phyloP scores from a whole-genome alignment of 192 early-diverging fungal species.

The Linnemannia hyalina region DNA sequence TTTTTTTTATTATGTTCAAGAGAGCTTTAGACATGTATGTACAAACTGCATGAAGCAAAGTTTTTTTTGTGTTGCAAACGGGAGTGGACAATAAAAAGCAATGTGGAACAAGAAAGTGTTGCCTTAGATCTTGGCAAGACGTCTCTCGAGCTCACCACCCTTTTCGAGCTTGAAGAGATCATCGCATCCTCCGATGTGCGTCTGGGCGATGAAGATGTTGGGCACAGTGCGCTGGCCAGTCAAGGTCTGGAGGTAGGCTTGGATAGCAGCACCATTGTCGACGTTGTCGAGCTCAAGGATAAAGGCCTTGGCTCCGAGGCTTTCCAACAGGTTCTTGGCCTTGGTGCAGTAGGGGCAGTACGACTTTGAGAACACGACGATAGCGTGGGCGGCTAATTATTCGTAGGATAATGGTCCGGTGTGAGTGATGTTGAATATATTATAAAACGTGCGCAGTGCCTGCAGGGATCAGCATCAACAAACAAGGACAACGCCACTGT shows the following conservation, averaged over 20 bases:
- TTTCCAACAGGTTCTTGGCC: conserved; percentile 64
- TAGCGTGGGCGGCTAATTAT: conserved; percentile 57
- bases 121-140: conserved; percentile 56
- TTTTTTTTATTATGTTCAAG: too few species aligned
- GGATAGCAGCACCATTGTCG: conserved; percentile 68
- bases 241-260: conserved; percentile 65
- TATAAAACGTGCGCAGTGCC: not conserved
- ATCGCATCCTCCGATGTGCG: conserved; percentile 79
- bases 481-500: too few species aligned
- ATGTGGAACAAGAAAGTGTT: not conserved
- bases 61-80: too few species aligned
- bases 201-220: conserved; percentile 75
- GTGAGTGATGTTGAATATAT: not conserved
- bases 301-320: conserved; percentile 52
- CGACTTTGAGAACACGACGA: conserved; percentile 84
- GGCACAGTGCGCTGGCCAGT: conserved; percentile 82
- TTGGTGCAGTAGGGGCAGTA: conserved; percentile 77
- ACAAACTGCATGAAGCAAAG: too few species aligned
- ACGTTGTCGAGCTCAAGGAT: conserved; percentile 69
- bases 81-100: too few species aligned
- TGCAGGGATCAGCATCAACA: too few species aligned
- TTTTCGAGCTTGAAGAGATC: conserved; percentile 59
- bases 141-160: conserved; percentile 58
- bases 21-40: too few species aligned
- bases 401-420: not conserved